Evolutionary conservation across 169 alveolate genomes (phyloP), one percentile per base, ranked within the genome.

Genomic region (Plasmodium billcollinsi): DNA sequence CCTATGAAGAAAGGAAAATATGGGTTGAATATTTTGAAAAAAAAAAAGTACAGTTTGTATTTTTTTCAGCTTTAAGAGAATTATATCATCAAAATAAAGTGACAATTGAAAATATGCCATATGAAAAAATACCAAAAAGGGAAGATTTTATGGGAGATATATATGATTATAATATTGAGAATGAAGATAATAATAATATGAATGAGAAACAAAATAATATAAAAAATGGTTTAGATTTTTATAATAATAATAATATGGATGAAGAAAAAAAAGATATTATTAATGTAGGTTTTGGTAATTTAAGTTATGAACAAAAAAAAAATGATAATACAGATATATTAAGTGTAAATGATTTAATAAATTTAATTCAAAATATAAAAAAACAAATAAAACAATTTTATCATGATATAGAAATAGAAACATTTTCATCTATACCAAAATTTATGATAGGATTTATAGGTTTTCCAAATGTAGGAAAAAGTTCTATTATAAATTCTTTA

Each of bases 401-500:
- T 73, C 74, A 75, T 39, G 91, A 76, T 14, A 59, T 83, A 15
- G 90, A 89, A 63, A 49, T 62, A 76, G 86, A 29, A 71, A 80
- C 70, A 20, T 69, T 59, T 61, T 21, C 54, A 11, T 21, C 54
- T n/a, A 67, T 63, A 8, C 95, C 95, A 15, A 45, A 94, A 29
- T 88, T 94, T 39, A 95, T 95, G 62, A 97, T 98, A 18, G 99
- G 99, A 15, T 96, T 97, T 94, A 98, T 98, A 7, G 99, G 99
- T n/a, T 98, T 96, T 92, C 99, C 99, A 14, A 99, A 99, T 92
- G 99, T 99, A n/a, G 99, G 99, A 33, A 99, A 99, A 93, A 97
- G 99, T 54, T 98, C 99, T 20, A 97, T 99, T 52, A 98, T 99
- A 62, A 99, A 99, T 89, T 98, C 98, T n/a, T 95, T 99, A 52